phyloP scores from a whole-genome alignment of 495 filamentous ascomycete genomes.

The Bombardia bombarda region DNA sequence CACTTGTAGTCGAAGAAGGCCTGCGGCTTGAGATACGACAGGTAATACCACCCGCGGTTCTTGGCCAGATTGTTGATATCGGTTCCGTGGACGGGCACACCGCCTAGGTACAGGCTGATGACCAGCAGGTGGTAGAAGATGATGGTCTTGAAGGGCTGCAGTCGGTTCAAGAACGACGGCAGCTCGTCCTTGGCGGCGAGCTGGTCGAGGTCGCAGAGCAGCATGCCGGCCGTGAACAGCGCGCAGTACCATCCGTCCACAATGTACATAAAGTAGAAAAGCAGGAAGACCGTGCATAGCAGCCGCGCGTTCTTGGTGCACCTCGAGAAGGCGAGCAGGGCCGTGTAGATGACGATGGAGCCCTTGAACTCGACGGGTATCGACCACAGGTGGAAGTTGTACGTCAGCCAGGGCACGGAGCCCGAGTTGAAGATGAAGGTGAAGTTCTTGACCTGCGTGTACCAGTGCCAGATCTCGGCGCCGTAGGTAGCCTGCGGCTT shows the following conservation, averaged over 20 bases:
- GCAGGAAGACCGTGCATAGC: constrained; percentile 20
- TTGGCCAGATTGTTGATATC: constrained; percentile 26
- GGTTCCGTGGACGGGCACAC: constrained; percentile 32
- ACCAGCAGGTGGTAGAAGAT: constrained; percentile 40
- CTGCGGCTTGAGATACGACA: constrained; percentile 41
- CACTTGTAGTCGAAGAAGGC: constrained; percentile 42
- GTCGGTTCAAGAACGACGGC: constrained; percentile 23
- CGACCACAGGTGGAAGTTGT: constrained; percentile 36
- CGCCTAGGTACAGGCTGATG: constrained; percentile 34
- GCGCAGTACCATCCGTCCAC: constrained; percentile 38
- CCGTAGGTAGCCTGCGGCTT: constrained; percentile 24
- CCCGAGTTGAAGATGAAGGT: constrained; percentile 44
- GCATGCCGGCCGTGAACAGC: constrained; percentile 38
- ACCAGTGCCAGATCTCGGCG: constrained; percentile 44
- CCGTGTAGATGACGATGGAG: constrained; percentile 40
- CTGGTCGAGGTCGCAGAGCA: constrained; percentile 42
- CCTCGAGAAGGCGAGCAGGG: constrained; percentile 32
- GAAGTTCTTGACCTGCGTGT: constrained; percentile 50
- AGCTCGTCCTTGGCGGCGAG: constrained; percentile 33
- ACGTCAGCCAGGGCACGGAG: constrained; percentile 28
- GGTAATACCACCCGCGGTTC: constrained; percentile 36
- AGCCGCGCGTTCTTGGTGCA: constrained; percentile 24
- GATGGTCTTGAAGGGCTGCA: constrained; percentile 32
- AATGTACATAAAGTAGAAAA: constrained; percentile 38
- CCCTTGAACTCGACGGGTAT: constrained; percentile 35